Percentiles rank a stretch among this genome's conserved stretches.
These are phyloP conservation scores for Pestalotiopsis sp. DNA, from an alignment of 2,329 filamentous ascomycete genomes.

Conservation along the genomic window DNA sequence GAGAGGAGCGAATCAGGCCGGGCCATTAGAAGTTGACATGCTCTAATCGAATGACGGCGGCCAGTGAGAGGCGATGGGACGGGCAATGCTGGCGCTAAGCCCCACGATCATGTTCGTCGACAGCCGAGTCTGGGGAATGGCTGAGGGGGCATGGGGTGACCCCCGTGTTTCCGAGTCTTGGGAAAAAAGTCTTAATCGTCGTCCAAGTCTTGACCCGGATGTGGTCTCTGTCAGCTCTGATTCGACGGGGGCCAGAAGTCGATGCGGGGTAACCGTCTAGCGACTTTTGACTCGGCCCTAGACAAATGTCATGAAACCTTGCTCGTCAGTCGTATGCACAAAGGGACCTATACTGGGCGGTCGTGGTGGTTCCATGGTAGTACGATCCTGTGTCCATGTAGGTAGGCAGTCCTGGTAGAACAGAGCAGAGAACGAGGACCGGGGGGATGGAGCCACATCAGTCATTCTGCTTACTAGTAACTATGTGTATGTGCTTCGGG, in stretches of 20 bases:
- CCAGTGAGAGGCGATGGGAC: neutral
- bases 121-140: neutral
- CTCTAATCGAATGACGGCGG: slow-evolving; percentile 9
- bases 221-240: neutral
- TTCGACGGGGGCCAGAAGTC: neutral
- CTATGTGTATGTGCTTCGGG: neutral
- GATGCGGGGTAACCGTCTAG: slow-evolving; percentile 3
- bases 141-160: neutral
- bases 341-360: neutral
- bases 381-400: too few species aligned
- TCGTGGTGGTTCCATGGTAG: too few species aligned
- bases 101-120: neutral
- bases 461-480: neutral
- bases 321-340: neutral
- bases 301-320: neutral
- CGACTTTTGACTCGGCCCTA: neutral
- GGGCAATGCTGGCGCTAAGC: slow-evolving; percentile 1
- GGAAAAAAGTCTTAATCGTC: neutral
- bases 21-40: slow-evolving; percentile 11
- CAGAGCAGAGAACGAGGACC: too few species aligned
- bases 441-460: too few species aligned
- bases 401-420: too few species aligned
- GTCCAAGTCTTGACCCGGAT: neutral
- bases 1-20: neutral
- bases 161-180: neutral